Percentiles rank a stretch among this genome's conserved stretches.
phyloP scores from a whole-genome alignment of 305 asterid species.

The Fraxinus dipetala region DNA sequence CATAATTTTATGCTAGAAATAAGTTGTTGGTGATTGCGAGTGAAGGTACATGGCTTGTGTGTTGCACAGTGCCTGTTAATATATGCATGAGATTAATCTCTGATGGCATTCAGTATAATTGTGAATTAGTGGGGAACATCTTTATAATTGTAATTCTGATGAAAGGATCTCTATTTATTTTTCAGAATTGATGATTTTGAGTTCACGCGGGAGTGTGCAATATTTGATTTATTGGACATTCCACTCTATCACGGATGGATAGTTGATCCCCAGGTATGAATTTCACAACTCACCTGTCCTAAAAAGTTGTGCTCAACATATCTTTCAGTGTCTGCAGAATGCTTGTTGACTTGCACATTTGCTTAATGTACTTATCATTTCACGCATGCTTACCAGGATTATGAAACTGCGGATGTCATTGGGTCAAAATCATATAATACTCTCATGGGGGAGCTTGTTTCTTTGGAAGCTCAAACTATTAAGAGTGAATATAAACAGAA shows the following conservation, averaged over 20 bases:
- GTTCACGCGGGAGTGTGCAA: conserved; percentile 93
- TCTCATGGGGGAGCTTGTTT: conserved; percentile 88
- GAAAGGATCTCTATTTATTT: conserved; percentile 21
- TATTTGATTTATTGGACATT: conserved; percentile 87
- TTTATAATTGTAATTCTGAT: conserved; percentile 24
- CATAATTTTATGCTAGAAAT: conserved; percentile 11
- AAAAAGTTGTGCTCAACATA: not conserved
- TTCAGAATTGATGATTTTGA: conserved; percentile 90
- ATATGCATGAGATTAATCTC: not conserved
- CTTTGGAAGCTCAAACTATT: conserved; percentile 57
- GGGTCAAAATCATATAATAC: conserved; percentile 89
- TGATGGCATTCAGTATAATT: conserved; percentile 2
- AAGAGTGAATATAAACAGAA: conserved; percentile 40
- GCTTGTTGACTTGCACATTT: not conserved
- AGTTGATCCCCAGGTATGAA: conserved; percentile 87
- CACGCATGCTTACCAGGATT: conserved; percentile 52
- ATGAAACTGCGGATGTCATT: conserved; percentile 69
- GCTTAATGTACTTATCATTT: conserved; percentile 21
- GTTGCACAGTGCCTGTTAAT: not conserved
- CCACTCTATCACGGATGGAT: conserved; percentile 99
- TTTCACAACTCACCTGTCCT: conserved; percentile 11
- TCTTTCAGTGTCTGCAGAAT: not conserved
- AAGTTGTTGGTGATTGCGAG: conserved; percentile 5
- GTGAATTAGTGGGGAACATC: not conserved
- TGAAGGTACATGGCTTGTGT: not conserved